Percentiles rank a stretch among this genome's conserved stretches.
Evolutionary conservation across 495 filamentous ascomycete species (phyloP).

Genomic region (Niebla homalea): DNA sequence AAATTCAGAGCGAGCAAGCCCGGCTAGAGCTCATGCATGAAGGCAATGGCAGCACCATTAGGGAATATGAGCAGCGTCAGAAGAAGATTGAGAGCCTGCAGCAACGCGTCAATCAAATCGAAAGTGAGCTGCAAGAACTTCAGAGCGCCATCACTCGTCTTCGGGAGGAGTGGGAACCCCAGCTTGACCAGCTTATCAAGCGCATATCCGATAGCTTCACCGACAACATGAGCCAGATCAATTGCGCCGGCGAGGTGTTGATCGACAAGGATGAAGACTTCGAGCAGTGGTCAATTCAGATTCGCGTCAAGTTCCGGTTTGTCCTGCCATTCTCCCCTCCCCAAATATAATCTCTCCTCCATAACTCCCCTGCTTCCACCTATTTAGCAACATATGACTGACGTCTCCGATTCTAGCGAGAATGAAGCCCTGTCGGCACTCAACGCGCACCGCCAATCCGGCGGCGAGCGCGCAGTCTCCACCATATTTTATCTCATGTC

Average conservation of each 20-base stretch:
- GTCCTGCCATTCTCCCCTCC: slow-evolving; percentile 12
- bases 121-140: slow-evolving; percentile 34
- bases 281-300: slow-evolving; percentile 85
- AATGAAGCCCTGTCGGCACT: slow-evolving; percentile 72
- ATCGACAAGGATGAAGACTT: slow-evolving; percentile 78
- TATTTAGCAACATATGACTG: slow-evolving; percentile 1
- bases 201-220: slow-evolving; percentile 83
- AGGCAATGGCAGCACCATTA: slow-evolving; percentile 61
- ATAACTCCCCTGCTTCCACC: background rate
- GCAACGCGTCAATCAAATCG: slow-evolving; percentile 30
- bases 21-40: slow-evolving; percentile 69
- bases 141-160: slow-evolving; percentile 45
- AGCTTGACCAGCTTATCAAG: slow-evolving; percentile 59
- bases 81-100: slow-evolving; percentile 42
- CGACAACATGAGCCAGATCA: slow-evolving; percentile 83
- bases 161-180: slow-evolving; percentile 62
- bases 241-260: slow-evolving; percentile 83
- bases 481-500: slow-evolving; percentile 99
- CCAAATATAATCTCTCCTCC: background rate
- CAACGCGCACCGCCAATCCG: slow-evolving; percentile 85
- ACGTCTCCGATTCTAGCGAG: slow-evolving; percentile 36
- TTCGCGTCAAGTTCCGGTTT: slow-evolving; percentile 85
- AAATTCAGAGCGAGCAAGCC: slow-evolving; percentile 60
- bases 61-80: slow-evolving; percentile 63
- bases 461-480: slow-evolving; percentile 88